Percentiles rank a stretch among this genome's conserved stretches.
phyloP scores from a whole-genome alignment of 495 filamentous ascomycete species.

The Podospora sp. region DNA sequence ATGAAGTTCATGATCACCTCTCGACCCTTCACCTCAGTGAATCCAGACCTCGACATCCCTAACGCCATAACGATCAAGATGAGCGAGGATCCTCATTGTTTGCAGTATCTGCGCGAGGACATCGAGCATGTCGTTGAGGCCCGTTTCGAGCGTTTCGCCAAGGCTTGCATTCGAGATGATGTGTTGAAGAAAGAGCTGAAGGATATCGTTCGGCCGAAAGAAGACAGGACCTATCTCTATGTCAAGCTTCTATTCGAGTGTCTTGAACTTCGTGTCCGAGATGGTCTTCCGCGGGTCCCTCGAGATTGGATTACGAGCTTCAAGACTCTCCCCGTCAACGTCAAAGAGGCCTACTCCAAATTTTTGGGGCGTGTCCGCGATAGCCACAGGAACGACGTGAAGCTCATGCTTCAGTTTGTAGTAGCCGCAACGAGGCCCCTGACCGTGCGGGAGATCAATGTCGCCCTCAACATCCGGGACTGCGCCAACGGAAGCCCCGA shows the following conservation, averaged over 20 bases:
- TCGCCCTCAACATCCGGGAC: conserved; percentile 29
- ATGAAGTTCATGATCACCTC: conserved; percentile 31
- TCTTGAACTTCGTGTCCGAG: conserved; percentile 23
- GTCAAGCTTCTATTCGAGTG: conserved; percentile 30
- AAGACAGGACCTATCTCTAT: conserved; percentile 27
- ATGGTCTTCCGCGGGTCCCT: conserved; percentile 23
- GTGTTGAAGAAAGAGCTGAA: conserved; percentile 23
- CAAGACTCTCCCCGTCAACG: conserved; percentile 24
- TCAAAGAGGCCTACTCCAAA: conserved; percentile 25
- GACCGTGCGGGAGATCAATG: conserved; percentile 28
- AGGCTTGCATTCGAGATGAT: conserved; percentile 22
- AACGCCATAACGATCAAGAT: conserved; percentile 11
- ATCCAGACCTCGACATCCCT: conserved; percentile 5
- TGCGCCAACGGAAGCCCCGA: conserved; percentile 18
- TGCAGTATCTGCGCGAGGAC: conserved; percentile 25
- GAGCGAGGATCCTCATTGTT: conserved; percentile 25
- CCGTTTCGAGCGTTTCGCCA: conserved; percentile 25
- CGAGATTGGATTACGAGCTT: conserved; percentile 26
- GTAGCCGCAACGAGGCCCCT: conserved; percentile 24
- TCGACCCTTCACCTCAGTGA: conserved; percentile 12
- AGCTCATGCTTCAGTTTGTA: conserved; percentile 25
- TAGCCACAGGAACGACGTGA: conserved; percentile 23
- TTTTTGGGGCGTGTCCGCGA: conserved; percentile 25
- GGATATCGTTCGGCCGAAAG: conserved; percentile 16
- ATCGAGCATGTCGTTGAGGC: conserved; percentile 26